Evolutionary conservation across 768 basidiomycete genomes (phyloP), one percentile per base, ranked within the genome.

Genomic region (Boletus coccyginus): DNA sequence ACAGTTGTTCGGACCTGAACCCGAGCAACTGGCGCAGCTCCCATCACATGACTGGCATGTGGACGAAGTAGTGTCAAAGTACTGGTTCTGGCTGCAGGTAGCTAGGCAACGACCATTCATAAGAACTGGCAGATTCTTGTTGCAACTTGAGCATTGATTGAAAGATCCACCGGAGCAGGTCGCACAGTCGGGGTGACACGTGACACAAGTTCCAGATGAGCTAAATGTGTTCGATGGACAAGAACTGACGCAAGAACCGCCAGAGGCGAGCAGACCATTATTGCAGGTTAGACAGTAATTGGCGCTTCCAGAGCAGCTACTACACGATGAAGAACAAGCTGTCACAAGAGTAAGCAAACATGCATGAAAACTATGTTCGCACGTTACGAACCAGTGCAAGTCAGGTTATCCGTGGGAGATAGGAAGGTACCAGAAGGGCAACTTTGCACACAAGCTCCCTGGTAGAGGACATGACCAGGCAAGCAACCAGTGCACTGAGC

Each of bases 181-280:
- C 16, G 82, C 83, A 65, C 93, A 96, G 66, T 95, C 94, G 0
- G 91, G 84, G 57, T 95, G 92, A 70, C 94, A 96, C 7, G 85
- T 63, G 52, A 84, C 66, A 73, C 93, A 95, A 29, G 81, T 72
- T 24, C 84, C 82, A 32, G 83, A 78, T 12, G 88, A 80, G 50
- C 77, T 73, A 73, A 93, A 87, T 2, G 85, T 82, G 56, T 82
- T 83, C 39, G 85, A 78, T 0, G 93, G 90, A 65, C 92, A 95
- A 7, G 83, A 79, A 17, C 81, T 74, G 45, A 90, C 82, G 65
- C 93, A 96, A 70, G 83, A 82, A 12, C 93, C 93, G 32, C 74
- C 72, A 13, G 83, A 83, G 27, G 89, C 90, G 19, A 92, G 76
- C 62, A 84, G 81, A 56, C 79, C 80, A 47, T 81, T 78, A 11